Evolutionary conservation across 495 filamentous ascomycete species (phyloP).

Genomic region (Xylaria longipes): DNA sequence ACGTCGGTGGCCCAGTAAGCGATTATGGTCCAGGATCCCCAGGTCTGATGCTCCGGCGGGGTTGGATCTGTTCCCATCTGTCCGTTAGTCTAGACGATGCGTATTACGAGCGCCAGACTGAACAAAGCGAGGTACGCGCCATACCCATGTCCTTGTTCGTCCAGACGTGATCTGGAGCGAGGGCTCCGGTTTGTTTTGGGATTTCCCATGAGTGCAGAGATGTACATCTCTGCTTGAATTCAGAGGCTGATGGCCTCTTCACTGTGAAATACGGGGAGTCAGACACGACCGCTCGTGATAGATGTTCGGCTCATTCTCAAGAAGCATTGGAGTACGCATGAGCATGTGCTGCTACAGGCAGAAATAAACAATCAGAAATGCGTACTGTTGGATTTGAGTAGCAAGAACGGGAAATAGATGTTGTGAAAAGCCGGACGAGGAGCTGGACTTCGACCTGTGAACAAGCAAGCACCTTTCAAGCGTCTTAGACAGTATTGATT

Average conservation of each 20-base stretch:
- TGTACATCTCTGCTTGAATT: conserved; percentile 46
- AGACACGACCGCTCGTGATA: neutral
- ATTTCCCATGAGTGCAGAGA: conserved; percentile 53
- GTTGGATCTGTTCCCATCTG: conserved; percentile 46
- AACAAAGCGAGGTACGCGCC: conserved; percentile 13
- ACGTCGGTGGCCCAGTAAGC: conserved; percentile 72
- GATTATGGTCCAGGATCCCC: conserved; percentile 53
- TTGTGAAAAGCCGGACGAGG: neutral
- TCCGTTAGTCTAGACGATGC: conserved; percentile 4
- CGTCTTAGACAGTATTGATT: neutral
- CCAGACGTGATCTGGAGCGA: conserved; percentile 58
- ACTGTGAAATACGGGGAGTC: conserved; percentile 6
- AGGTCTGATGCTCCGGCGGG: conserved; percentile 55
- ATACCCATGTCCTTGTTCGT: conserved; percentile 49
- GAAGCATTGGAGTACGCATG: neutral
- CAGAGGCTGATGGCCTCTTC: conserved; percentile 28
- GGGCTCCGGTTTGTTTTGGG: conserved; percentile 55
- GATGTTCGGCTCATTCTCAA: neutral
- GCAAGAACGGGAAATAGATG: neutral
- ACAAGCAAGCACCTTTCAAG: neutral
- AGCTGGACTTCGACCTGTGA: neutral
- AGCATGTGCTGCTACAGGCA: neutral
- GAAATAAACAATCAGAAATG: neutral
- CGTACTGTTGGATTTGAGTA: neutral
- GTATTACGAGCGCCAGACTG: neutral